phyloP scores from a whole-genome alignment of 371 early-diverging fungal species.

The Zychaea mexicana region DNA sequence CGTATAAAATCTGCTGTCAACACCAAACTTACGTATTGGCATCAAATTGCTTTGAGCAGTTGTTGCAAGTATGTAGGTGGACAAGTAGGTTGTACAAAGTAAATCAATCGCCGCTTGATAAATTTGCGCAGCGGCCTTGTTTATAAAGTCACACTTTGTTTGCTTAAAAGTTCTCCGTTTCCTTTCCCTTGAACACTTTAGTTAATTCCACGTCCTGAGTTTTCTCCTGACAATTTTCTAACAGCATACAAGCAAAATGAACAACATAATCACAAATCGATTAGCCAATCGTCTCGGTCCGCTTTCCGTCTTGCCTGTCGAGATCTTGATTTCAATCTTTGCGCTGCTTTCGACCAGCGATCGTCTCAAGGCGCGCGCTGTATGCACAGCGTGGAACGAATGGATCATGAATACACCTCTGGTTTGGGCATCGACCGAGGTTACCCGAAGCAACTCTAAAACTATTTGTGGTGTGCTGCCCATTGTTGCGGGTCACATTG shows the following conservation, averaged over 20 bases:
- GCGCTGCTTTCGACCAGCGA: not conserved
- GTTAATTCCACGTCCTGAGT: no score
- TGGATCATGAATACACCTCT: not conserved
- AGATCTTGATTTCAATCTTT: not conserved
- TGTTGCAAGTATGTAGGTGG: not conserved
- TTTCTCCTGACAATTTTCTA: no score
- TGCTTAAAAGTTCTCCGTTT: no score
- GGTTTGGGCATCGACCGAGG: not conserved
- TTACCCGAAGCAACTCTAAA: not conserved
- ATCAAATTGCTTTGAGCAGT: not conserved
- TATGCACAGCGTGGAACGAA: not conserved
- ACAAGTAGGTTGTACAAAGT: not conserved
- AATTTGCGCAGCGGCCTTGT: slow-evolving; percentile 1
- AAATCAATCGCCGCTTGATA: not conserved
- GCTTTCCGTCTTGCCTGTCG: not conserved
- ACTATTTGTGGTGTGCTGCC: not conserved
- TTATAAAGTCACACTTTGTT: no score
- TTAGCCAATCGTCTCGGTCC: no score
- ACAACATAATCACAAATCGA: no score
- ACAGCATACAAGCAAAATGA: no score
- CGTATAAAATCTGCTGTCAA: no score
- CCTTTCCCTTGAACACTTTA: no score
- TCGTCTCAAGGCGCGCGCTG: not conserved
- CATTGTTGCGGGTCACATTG: not conserved
- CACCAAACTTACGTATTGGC: not conserved